These are phyloP conservation scores for Rhizophagus clarus DNA, from an alignment of 192 early-diverging fungal species.

Conservation along the genomic window DNA sequence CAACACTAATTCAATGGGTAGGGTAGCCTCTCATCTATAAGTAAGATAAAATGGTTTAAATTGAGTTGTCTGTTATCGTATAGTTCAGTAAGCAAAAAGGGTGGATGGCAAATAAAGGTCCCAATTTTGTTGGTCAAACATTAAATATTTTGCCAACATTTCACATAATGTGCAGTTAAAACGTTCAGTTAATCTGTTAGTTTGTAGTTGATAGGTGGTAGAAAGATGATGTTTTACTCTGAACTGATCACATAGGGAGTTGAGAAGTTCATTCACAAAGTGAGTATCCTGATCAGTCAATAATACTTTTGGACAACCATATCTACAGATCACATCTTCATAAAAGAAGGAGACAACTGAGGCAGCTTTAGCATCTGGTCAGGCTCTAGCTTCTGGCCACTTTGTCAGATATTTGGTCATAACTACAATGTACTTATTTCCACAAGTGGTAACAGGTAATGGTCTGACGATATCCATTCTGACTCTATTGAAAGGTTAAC, in stretches of 20 bases:
- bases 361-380: not conserved
- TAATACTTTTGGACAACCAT: conserved; percentile 8
- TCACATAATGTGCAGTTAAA: not conserved
- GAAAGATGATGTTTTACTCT: not conserved
- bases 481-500: not conserved
- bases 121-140: not conserved
- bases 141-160: not conserved
- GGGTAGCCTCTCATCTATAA: not conserved
- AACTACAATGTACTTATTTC: not conserved
- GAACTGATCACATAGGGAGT: not conserved
- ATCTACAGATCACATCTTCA: conserved; percentile 8
- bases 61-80: not conserved
- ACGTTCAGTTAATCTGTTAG: not conserved
- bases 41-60: not conserved
- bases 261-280: not conserved
- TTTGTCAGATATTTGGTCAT: not conserved
- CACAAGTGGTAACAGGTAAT: not conserved
- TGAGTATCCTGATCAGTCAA: not conserved
- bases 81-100: not conserved
- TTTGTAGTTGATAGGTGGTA: not conserved
- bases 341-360: not conserved
- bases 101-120: not conserved
- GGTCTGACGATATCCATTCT: conserved; percentile 12
- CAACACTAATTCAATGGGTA: not conserved
- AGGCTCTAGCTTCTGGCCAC: conserved; percentile 4